These are phyloP conservation scores for Talaromyces adpressus DNA, from an alignment of 495 filamentous ascomycete species.

Conservation along the genomic window DNA sequence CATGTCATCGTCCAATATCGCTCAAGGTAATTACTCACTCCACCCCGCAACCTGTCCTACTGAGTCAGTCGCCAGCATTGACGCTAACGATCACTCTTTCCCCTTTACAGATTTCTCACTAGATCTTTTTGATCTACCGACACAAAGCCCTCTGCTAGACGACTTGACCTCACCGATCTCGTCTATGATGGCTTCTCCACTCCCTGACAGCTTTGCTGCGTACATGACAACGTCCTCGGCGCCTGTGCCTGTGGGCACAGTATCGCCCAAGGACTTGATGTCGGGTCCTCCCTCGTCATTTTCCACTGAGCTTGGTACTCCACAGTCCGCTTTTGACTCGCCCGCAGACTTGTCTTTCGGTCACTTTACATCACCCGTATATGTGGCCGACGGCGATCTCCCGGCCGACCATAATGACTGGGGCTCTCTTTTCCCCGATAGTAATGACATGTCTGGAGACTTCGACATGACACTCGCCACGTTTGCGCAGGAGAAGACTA, in stretches of 20 bases:
- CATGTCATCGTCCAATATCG: conserved; percentile 37
- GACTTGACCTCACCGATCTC: conserved; percentile 15
- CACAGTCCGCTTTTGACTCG: conserved; percentile 66
- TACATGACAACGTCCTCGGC: conserved; percentile 26
- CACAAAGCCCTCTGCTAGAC: conserved; percentile 19
- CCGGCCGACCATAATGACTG: conserved; percentile 26
- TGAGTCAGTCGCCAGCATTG: not conserved
- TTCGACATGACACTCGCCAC: conserved; percentile 16
- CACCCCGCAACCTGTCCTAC: not conserved
- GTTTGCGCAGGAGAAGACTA: not conserved
- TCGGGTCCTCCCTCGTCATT: conserved; percentile 79
- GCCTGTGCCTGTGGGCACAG: conserved; percentile 44
- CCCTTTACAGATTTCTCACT: conserved; percentile 8
- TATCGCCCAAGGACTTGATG: conserved; percentile 82
- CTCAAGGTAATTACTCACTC: conserved; percentile 19
- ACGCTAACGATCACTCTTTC: not conserved
- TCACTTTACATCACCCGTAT: conserved; percentile 70
- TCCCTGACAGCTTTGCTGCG: conserved; percentile 15
- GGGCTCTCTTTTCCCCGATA: conserved; percentile 50
- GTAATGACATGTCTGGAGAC: conserved; percentile 32
- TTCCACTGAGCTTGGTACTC: conserved; percentile 81
- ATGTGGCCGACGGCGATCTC: conserved; percentile 28
- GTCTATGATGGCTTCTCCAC: conserved; percentile 21
- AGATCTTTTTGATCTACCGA: conserved; percentile 29
- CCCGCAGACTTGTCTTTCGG: conserved; percentile 48